Evolutionary conservation across 768 basidiomycete species (phyloP), one percentile per base, ranked within the genome.

Genomic region (Agrocybe chaxingu): DNA sequence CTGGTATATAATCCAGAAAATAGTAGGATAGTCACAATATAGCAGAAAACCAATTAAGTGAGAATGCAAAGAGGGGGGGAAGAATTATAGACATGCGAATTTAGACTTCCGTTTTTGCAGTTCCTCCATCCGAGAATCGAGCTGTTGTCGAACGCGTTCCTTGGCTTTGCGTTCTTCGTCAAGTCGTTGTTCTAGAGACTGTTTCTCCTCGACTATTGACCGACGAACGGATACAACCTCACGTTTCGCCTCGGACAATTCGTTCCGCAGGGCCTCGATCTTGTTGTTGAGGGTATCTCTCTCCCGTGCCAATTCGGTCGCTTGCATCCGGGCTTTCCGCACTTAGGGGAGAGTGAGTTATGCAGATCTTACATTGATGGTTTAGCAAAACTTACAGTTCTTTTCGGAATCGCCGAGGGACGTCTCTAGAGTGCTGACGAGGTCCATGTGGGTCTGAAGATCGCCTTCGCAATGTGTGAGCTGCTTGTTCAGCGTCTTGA

Each of bases 401-500:
- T 96, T 92, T 72, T 96, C 94, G 16, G 91, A 90, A 60, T 96
- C 93, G 44, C 88, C 87, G 10, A 96, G 76, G 5, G 90, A 92
- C 39, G 85, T 80, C 70, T 96, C 92, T 19, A 96, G 76, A 8
- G 86, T 89, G 54, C 72, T 78, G 54, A 93, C 91, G 47, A 93
- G 80, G 65, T 96, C 91, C 80, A 93, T 92, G 62, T 95, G 92
- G 24, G 89, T 85, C 58, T 94, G 89, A 55, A 95, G 74, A 67
- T 97, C 93, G 54, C 79, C 81, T 70, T 97, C 94, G 62, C 92
- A 94, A 65, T 96, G 93, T n/a, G 83, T 84, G 42, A 97, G 66
- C 67, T 94, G 92, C 67, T 96, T 94, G 69, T 93, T 94, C 54
- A 97, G 79, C 18, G 89, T 93, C 69, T 91, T 89, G 72, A 96